phyloP scores from a whole-genome alignment of 2,329 filamentous ascomycete genomes.

The Epichloe glyceriae region DNA sequence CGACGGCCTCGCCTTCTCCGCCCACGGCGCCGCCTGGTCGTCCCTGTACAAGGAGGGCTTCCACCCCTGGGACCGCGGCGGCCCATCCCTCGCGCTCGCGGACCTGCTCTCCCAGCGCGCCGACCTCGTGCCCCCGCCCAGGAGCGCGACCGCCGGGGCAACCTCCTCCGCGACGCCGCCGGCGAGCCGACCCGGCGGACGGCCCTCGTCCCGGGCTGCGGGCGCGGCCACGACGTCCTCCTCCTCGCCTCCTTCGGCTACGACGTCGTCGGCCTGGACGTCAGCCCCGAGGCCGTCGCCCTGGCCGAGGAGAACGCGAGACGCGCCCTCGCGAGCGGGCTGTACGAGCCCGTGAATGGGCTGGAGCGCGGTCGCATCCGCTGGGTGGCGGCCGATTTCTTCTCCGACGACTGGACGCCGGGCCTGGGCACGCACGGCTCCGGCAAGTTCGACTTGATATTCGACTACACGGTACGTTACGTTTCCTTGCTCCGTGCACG shows the following conservation, averaged over 20 bases:
- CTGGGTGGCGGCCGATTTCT: slow-evolving; percentile 55
- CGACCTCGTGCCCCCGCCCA: slow-evolving; percentile 29
- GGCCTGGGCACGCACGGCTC: slow-evolving; percentile 25
- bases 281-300: slow-evolving; percentile 34
- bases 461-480: slow-evolving; percentile 45
- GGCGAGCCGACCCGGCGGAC: slow-evolving; percentile 15
- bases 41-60: slow-evolving; percentile 30
- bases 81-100: slow-evolving; percentile 38
- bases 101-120: slow-evolving; percentile 35
- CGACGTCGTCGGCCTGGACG: slow-evolving; percentile 64
- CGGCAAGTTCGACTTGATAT: slow-evolving; percentile 51
- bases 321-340: slow-evolving; percentile 23
- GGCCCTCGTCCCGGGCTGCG: slow-evolving; percentile 71
- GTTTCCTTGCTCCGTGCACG: background rate
- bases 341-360: slow-evolving; percentile 28
- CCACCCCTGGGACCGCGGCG: slow-evolving; percentile 44
- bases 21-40: slow-evolving; percentile 31
- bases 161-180: slow-evolving; percentile 7
- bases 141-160: slow-evolving; percentile 19
- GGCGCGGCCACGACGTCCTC: slow-evolving; percentile 68
- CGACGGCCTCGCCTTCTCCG: slow-evolving; percentile 17
- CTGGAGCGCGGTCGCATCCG: slow-evolving; percentile 35
- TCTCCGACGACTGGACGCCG: slow-evolving; percentile 43
- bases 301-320: slow-evolving; percentile 32
- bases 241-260: slow-evolving; percentile 64